Base-by-base conservation (phyloP, 2,329 filamentous ascomycete genomes). In the Pochonia chlamydosporia region DNA sequence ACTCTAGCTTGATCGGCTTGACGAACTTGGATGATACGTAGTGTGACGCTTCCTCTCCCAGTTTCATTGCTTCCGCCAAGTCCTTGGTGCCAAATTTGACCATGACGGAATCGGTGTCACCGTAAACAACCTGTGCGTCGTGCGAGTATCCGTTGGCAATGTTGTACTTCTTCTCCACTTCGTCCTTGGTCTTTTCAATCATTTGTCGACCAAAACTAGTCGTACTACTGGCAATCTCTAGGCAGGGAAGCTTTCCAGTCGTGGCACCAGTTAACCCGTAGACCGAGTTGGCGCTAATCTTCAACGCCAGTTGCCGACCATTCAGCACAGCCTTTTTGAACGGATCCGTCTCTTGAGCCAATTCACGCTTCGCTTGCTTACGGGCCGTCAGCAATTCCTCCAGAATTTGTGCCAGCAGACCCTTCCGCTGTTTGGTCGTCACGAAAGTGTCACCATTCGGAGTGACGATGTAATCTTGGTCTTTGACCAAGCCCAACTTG, bases 71-170 rank as follows among this genome's bases (percentile, higher is more conserved):
- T 54, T 93, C 88, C 5, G 81, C 78, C 16, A 99, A 75, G 54
- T 96, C 90, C 36, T 82, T 84, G 9, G 90, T 91, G 37, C 93
- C 93, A 56, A 99, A 99, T 62, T 96, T 97, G 52, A 99, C 92
- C 93, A 99, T 99, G 71, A 99, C 93, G 8, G 93, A 99, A 76
- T 99, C 93, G 2, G 93, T 99, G 67, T 99, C 93, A 72, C 93
- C 93, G 58, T 99, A 99, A 53, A 99, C 95, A 70, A 99, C 93
- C 63, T 96, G 84, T 0, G 93, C 93, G 64, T 99, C 88, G 64
- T 97, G 89, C 2, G 80, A 82, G 67, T 97, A 99, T 16, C 93
- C 93, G 59, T 99, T 97, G 43, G 88, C 88, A 48, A 96, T 91
- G 42, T 81, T 92, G 67, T 96, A 99, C 55, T 82, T 84, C 35